Evolutionary conservation across 2,329 filamentous ascomycete genomes (phyloP).

Genomic region (Claviceps arundinis): DNA sequence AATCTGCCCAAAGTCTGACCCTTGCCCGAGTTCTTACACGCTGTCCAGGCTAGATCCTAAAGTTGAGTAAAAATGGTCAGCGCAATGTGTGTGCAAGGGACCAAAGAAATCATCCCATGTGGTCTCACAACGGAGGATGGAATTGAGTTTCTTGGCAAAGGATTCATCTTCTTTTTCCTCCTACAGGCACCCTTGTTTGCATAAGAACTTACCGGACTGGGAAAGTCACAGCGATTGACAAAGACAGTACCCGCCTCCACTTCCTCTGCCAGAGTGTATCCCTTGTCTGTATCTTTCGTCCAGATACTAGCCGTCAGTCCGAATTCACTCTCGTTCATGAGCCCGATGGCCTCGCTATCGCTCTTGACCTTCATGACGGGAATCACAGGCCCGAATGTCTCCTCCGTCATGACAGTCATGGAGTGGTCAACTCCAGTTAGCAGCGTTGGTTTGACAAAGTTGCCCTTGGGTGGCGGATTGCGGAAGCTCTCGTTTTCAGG

Average conservation of each 20-base stretch:
- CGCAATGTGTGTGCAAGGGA: not conserved
- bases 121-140: not conserved
- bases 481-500: slow-evolving; percentile 69
- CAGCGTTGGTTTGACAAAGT: slow-evolving; percentile 79
- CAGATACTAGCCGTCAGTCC: slow-evolving; percentile 94
- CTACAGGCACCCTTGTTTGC: not conserved
- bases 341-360: slow-evolving; percentile 65
- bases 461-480: slow-evolving; percentile 61
- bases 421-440: slow-evolving; percentile 65
- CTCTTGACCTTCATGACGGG: slow-evolving; percentile 74
- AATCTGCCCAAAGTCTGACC: slow-evolving; percentile 81
- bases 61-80: slow-evolving; percentile 2
- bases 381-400: slow-evolving; percentile 90
- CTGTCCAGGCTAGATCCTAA: slow-evolving; percentile 88
- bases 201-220: slow-evolving; percentile 60
- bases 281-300: slow-evolving; percentile 73
- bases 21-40: slow-evolving; percentile 94
- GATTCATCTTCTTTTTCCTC: not conserved
- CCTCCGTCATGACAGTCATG: slow-evolving; percentile 84
- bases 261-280: slow-evolving; percentile 61
- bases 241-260: slow-evolving; percentile 93
- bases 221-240: slow-evolving; percentile 87
- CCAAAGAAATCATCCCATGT: not conserved
- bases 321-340: slow-evolving; percentile 94
- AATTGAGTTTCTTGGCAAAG: not conserved